Base-by-base conservation (phyloP, 2,329 filamentous ascomycete species). In the Neofusicoccum ribis region DNA sequence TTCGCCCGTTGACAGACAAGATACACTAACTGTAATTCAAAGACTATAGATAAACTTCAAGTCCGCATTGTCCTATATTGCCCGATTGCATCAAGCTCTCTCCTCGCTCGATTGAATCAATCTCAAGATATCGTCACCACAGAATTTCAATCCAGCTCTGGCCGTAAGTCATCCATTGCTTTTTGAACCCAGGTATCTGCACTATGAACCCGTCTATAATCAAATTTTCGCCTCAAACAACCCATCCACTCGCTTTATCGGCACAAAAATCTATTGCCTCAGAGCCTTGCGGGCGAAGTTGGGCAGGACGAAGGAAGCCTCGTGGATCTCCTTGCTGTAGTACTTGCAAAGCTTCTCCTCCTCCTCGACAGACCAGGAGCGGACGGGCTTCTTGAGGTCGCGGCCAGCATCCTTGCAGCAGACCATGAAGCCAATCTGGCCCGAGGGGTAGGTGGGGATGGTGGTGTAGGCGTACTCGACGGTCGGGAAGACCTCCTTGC, bases 361-460 rank as follows among this genome's bases (percentile, higher is more conserved):
- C 82, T 98, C 93, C 82, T 96, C 93, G 69, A 85, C 78, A 69
- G 88, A 85, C 90, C 93, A 96, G 73, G 82, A 85, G 76, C 95
- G 90, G 68, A 97, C 77, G 63, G 95, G 95, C 81, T 89, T 91
- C 80, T 87, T 92, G 77, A 98, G 86, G 81, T 99, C 87, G 79
- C 89, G 88, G 77, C 82, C 88, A 78, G 88, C 84, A 78, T 98
- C 94, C 88, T 99, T 98, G 89, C 86, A 91, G 89, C 95, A 98
- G 77, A 99, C 92, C 93, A 99, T 97, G 89, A 99, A 99, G 78
- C 95, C 95, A 76, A 99, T 99, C 85, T 99, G 95, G 78, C 95
- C 95, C 65, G 92, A 96, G 71, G 95, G 95, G 86, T 99, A 99
- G 77, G 95, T 99, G 67, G 95, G 95, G 81, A 99, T 99, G 74